These are phyloP conservation scores for Polyplosphaeria fusca DNA, from an alignment of 495 filamentous ascomycete genomes.

Conservation along the genomic window DNA sequence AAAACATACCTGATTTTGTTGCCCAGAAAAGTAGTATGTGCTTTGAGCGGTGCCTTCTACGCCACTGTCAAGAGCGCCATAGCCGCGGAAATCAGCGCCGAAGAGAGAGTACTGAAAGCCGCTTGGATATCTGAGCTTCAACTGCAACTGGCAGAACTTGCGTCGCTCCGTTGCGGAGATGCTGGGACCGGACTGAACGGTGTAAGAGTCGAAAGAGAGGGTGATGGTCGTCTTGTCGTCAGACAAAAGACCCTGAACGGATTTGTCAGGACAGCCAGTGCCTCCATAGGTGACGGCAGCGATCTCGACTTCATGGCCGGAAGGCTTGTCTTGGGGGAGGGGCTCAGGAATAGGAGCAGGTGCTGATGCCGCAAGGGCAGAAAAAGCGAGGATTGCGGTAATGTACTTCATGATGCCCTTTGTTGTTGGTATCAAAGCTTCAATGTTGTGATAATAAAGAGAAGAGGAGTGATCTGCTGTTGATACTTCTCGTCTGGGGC, in stretches of 20 bases:
- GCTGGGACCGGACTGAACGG: conserved; percentile 28
- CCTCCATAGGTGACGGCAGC: conserved; percentile 16
- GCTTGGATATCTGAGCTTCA: conserved; percentile 27
- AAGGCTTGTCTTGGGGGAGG: conserved; percentile 14
- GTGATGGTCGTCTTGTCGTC: conserved; percentile 27
- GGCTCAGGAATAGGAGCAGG: conserved; percentile 5
- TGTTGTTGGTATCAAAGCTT: background rate
- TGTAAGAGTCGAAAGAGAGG: conserved; percentile 27
- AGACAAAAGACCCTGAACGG: conserved; percentile 26
- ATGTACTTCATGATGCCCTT: conserved; percentile 18
- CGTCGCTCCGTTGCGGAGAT: conserved; percentile 27
- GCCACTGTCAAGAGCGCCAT: conserved; percentile 22
- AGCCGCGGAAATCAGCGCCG: conserved; percentile 21
- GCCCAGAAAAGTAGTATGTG: conserved; percentile 28
- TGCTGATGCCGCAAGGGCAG: conserved; percentile 8
- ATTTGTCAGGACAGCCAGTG: conserved; percentile 28
- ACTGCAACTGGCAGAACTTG: conserved; percentile 30
- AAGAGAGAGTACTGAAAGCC: conserved; percentile 25
- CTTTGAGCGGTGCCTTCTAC: conserved; percentile 14
- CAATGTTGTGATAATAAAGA: background rate
- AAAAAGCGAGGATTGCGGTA: conserved; percentile 16
- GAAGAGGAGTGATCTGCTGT: conserved; percentile 6
- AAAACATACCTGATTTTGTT: conserved; percentile 25
- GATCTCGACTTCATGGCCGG: conserved; percentile 28
- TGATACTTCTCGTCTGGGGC: conserved; percentile 8